These are phyloP conservation scores for Argentina anserina DNA, from an alignment of 306 rosid genomes.

Conservation along the genomic window DNA sequence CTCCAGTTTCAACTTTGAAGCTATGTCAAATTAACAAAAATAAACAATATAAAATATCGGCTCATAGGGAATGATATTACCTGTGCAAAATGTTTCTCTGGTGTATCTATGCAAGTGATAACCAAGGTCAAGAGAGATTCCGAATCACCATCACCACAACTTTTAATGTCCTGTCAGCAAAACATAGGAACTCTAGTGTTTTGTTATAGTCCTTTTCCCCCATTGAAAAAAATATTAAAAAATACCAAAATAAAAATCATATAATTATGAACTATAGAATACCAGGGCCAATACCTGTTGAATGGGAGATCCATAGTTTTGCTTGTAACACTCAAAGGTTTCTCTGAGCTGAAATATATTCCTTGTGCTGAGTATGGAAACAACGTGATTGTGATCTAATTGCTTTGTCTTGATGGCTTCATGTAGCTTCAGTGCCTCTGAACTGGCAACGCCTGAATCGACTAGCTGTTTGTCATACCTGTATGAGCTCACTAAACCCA, in stretches of 20 bases:
- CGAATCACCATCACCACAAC: slow-evolving; percentile 53
- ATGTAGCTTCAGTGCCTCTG: slow-evolving; percentile 61
- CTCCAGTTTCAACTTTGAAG: background rate
- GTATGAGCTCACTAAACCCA: slow-evolving; percentile 73
- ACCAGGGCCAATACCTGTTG: slow-evolving; percentile 51
- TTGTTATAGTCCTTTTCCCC: background rate
- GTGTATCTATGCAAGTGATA: slow-evolving; percentile 59
- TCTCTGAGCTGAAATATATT: slow-evolving; percentile 76
- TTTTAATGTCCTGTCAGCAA: slow-evolving; percentile 53
- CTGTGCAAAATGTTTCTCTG: slow-evolving; percentile 89
- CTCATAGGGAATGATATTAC: slow-evolving; percentile 29
- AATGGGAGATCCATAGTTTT: slow-evolving; percentile 49
- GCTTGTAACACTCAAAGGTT: slow-evolving; percentile 64
- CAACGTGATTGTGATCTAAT: slow-evolving; percentile 52
- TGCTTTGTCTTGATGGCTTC: slow-evolving; percentile 58
- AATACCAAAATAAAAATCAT: background rate
- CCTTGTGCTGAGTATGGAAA: slow-evolving; percentile 79
- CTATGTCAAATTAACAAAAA: background rate
- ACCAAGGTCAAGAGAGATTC: slow-evolving; percentile 44
- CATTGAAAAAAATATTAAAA: background rate
- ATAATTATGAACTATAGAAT: background rate
- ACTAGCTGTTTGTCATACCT: slow-evolving; percentile 67
- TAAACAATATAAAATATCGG: background rate
- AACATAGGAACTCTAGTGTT: slow-evolving; percentile 4
- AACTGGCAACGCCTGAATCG: slow-evolving; percentile 42